A percentile compares a stretch with the other conserved stretches of the same genome.
These are phyloP conservation scores for Didymella lethalis DNA, from an alignment of 2,329 filamentous ascomycete genomes.

Conservation along the genomic window DNA sequence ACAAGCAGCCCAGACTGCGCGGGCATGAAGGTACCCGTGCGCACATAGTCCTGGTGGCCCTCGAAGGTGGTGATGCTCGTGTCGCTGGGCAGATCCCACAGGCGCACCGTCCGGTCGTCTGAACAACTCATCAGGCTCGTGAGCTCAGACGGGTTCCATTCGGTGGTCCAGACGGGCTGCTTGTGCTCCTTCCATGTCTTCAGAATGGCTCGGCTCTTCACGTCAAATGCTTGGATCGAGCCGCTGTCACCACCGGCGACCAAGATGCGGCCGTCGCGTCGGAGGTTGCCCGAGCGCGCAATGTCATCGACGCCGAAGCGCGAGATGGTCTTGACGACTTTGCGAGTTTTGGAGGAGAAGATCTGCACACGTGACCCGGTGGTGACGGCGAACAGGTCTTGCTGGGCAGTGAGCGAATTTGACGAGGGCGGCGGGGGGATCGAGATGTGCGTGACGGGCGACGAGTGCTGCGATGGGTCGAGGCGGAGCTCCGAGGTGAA, in stretches of 20 bases:
- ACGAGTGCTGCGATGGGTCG: slow-evolving; percentile 83
- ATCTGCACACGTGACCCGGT: slow-evolving; percentile 92
- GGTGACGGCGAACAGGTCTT: slow-evolving; percentile 88
- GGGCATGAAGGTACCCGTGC: slow-evolving; percentile 85
- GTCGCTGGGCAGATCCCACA: slow-evolving; percentile 92
- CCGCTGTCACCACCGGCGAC: slow-evolving; percentile 92
- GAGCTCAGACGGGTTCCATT: slow-evolving; percentile 88
- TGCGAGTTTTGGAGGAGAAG: slow-evolving; percentile 89
- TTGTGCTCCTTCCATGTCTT: slow-evolving; percentile 96
- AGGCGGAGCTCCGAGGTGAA: slow-evolving; percentile 93
- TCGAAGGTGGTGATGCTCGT: slow-evolving; percentile 78
- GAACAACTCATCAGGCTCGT: slow-evolving; percentile 88
- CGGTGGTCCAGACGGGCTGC: slow-evolving; percentile 90
- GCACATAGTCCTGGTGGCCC: slow-evolving; percentile 92
- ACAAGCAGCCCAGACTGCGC: slow-evolving; percentile 74
- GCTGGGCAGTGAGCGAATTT: slow-evolving; percentile 49
- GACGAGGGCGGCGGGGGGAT: slow-evolving; percentile 61
- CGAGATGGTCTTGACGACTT: slow-evolving; percentile 91
- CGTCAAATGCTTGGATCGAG: slow-evolving; percentile 93
- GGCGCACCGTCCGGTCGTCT: slow-evolving; percentile 88
- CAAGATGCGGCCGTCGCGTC: slow-evolving; percentile 86
- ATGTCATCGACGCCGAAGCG: slow-evolving; percentile 82
- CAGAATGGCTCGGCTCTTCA: slow-evolving; percentile 86
- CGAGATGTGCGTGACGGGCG: slow-evolving; percentile 89
- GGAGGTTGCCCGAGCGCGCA: slow-evolving; percentile 86